Evolutionary conservation across 345 rosid genomes (phyloP), one percentile per base, ranked within the genome.

Genomic region (Leavenworthia alabamica): DNA sequence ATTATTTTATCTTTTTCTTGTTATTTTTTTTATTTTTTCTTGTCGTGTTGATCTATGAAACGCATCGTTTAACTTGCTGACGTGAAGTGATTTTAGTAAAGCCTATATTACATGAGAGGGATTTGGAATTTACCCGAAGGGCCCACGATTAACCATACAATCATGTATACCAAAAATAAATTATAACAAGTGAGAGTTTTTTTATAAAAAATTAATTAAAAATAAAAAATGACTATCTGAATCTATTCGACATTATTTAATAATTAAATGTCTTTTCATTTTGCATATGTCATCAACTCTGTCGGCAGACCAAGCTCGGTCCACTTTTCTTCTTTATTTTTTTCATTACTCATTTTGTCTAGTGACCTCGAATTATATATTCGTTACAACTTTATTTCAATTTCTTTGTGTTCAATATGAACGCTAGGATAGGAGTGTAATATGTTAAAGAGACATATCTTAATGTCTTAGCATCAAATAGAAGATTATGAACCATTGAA

Each of bases 201-300:
- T n/a, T n/a, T n/a, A n/a, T n/a, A n/a, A n/a, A n/a, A n/a, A n/a
- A n/a, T n/a, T n/a, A n/a, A n/a, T n/a, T n/a, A n/a, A n/a, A n/a
- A n/a, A n/a, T n/a, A n/a, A 24, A 68, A 67, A 68, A 67, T 40
- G 55, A 53, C 67, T 60, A 60, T 67, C 73, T 60, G 73, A 68
- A 60, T 60, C 67, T 68, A 60, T 60, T 67, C 61, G 60, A 68
- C 39, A 60, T 50, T 51, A 51, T 51, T 68, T 33, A 33, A 67
- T 39, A 26, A n/a, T 6, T 2, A 42, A 66, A 68, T 42, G 54
- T 60, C 45, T 12, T 60, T 43, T 60, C 55, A 12, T 60, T 22
- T 31, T 32, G 46, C 26, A 23, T 52, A 44, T 60, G 73, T 68
- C 60, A 68, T 43, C 42, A 42, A 3, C 35, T 68, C 22, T 68